phyloP scores from a whole-genome alignment of 179 eudicot genomes.

The Kewa caespitosa region DNA sequence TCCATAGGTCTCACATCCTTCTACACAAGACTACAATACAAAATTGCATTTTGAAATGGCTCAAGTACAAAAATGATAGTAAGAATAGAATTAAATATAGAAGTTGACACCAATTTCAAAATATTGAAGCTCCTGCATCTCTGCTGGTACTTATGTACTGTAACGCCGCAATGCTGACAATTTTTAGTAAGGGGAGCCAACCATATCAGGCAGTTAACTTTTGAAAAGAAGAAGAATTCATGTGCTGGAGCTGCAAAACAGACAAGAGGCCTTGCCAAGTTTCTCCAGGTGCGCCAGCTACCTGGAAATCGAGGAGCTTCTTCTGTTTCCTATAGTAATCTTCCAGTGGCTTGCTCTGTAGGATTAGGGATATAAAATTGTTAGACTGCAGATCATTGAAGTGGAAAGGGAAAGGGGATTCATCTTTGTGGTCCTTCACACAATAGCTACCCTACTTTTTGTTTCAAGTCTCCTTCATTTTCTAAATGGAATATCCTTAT shows the following conservation, averaged over 20 bases:
- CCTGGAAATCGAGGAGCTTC: constrained; percentile 82
- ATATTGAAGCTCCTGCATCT: constrained; percentile 22
- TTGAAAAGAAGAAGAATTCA: constrained; percentile 56
- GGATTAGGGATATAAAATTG: neutral
- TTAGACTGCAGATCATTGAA: constrained; percentile 7
- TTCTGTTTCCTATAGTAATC: constrained; percentile 76
- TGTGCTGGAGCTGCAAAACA: constrained; percentile 80
- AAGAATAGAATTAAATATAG: constrained; percentile 9
- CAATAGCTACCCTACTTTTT: neutral
- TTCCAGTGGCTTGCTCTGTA: constrained; percentile 76
- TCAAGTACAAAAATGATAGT: neutral
- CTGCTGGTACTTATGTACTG: constrained; percentile 27
- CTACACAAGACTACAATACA: constrained; percentile 21
- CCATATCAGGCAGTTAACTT: constrained; percentile 63
- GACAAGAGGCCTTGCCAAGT: constrained; percentile 86
- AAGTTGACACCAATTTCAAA: constrained; percentile 21
- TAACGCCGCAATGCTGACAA: constrained; percentile 11
- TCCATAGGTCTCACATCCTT: neutral
- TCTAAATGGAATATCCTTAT: neutral
- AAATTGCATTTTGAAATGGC: constrained; percentile 25
- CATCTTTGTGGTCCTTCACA: neutral
- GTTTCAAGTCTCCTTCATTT: neutral
- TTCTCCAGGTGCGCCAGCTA: constrained; percentile 70
- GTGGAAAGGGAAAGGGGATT: neutral
- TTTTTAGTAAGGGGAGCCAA: neutral